phyloP scores from a whole-genome alignment of 768 basidiomycete genomes.

The Trametes villosa region DNA sequence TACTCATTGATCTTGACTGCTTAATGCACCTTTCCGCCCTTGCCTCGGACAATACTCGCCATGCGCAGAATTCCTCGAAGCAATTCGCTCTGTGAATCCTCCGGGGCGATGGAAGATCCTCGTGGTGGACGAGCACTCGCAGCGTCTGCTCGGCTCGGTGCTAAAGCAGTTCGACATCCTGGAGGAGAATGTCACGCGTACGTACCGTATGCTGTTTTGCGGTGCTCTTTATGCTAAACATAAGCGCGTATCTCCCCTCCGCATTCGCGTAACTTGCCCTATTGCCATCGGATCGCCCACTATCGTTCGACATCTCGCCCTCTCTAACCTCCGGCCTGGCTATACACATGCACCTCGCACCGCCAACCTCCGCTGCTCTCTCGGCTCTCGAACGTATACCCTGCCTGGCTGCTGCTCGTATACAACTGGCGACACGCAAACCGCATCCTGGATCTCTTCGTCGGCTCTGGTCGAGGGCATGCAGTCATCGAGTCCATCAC shows the following conservation, averaged over 20 bases:
- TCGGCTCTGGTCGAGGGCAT: neutral
- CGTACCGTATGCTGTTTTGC: constrained; percentile 34
- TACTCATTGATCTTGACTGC: constrained; percentile 30
- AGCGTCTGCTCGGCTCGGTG: constrained; percentile 80
- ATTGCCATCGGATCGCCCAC: neutral
- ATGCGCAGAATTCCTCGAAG: constrained; percentile 77
- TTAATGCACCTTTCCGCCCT: neutral
- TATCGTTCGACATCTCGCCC: neutral
- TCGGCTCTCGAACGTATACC: too few species aligned
- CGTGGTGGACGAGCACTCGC: constrained; percentile 92
- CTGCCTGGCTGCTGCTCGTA: too few species aligned
- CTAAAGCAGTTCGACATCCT: constrained; percentile 94
- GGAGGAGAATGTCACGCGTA: constrained; percentile 95
- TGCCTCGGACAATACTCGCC: constrained; percentile 17
- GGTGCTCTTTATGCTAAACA: too few species aligned
- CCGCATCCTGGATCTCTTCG: neutral
- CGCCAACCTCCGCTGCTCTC: neutral
- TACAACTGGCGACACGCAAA: neutral
- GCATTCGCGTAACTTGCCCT: neutral
- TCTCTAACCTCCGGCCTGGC: neutral
- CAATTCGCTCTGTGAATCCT: constrained; percentile 85
- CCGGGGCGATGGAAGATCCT: constrained; percentile 95
- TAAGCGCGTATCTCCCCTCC: too few species aligned
- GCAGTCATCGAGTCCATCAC: constrained; percentile 93
- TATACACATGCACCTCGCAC: neutral